phyloP scores from a whole-genome alignment of 306 rosid species.

The Quercus glauca region DNA sequence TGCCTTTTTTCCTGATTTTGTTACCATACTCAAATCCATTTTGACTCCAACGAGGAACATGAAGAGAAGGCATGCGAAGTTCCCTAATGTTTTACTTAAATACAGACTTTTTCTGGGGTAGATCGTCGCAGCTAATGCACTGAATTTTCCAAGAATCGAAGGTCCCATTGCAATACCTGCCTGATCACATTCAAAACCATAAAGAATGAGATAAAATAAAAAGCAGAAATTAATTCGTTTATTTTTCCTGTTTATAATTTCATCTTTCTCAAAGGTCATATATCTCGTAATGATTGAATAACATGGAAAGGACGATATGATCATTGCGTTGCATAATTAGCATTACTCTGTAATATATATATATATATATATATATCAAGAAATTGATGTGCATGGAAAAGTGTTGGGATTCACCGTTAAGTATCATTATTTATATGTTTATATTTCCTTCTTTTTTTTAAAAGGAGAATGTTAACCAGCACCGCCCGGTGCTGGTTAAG shows the following conservation, averaged over 20 bases:
- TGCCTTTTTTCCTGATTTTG: slow-evolving; percentile 39
- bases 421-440: too few species aligned
- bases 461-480: too few species aligned
- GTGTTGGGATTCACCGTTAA: too few species aligned
- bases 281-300: neutral
- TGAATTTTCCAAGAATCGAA: slow-evolving; percentile 32
- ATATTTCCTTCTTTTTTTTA: too few species aligned
- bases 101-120: slow-evolving; percentile 39
- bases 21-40: slow-evolving; percentile 25
- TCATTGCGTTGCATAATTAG: too few species aligned
- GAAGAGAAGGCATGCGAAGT: slow-evolving; percentile 43
- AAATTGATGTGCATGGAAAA: too few species aligned
- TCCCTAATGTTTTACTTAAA: slow-evolving; percentile 36
- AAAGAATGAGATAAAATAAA: neutral
- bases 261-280: neutral
- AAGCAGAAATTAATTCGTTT: neutral
- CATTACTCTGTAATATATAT: too few species aligned
- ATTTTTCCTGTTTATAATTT: neutral
- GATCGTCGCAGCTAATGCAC: neutral
- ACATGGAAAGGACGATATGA: neutral
- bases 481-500: too few species aligned
- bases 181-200: slow-evolving; percentile 21
- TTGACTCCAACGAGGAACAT: slow-evolving; percentile 53
- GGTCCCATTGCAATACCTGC: slow-evolving; percentile 51
- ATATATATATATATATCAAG: too few species aligned